Conservation (phyloP, 1,284 basidiomycete species). For the Moesziomyces globuligerus region DNA sequence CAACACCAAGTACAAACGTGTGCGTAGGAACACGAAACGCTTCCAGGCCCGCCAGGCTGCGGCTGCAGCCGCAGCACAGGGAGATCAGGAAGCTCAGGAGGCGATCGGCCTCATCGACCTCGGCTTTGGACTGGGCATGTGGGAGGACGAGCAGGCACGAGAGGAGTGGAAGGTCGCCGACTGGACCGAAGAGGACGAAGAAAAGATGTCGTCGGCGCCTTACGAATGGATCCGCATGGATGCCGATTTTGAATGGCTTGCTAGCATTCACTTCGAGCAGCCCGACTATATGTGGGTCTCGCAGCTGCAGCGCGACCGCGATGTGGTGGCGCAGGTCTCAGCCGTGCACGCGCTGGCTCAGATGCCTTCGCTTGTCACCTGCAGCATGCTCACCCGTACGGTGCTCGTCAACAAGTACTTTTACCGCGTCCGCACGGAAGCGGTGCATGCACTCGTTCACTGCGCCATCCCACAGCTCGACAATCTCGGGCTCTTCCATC, state of each 20-base stretch:
- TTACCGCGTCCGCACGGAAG: slow-evolving; percentile 95
- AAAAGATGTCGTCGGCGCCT: slow-evolving; percentile 81
- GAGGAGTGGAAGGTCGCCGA: slow-evolving; percentile 89
- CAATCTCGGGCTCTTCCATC: slow-evolving; percentile 90
- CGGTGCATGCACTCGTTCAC: slow-evolving; percentile 85
- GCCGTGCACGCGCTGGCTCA: slow-evolving; percentile 73
- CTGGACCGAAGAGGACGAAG: slow-evolving; percentile 97
- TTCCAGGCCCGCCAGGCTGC: slow-evolving; percentile 93
- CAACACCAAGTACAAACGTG: slow-evolving; percentile 99
- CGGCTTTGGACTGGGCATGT: slow-evolving; percentile 92
- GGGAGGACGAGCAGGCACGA: slow-evolving; percentile 82
- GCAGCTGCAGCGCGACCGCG: slow-evolving; percentile 92
- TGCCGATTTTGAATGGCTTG: slow-evolving; percentile 99
- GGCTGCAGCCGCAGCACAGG: slow-evolving; percentile 87
- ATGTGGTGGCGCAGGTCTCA: slow-evolving; percentile 81
- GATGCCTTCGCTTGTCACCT: slow-evolving; percentile 86
- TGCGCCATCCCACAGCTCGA: slow-evolving; percentile 83
- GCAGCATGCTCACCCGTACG: slow-evolving; percentile 88
- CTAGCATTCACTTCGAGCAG: slow-evolving; percentile 89
- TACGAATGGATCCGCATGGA: slow-evolving; percentile 99
- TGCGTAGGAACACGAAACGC: slow-evolving; percentile 90
- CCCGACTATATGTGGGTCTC: slow-evolving; percentile 99
- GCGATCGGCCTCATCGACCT: slow-evolving; percentile 94
- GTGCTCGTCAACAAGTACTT: slow-evolving; percentile 96
- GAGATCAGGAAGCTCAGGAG: slow-evolving; percentile 77